A percentile compares a stretch with the other conserved stretches of the same genome.
Conservation (phyloP, 805 yeast genomes). For the Yarrowia sp. region DNA sequence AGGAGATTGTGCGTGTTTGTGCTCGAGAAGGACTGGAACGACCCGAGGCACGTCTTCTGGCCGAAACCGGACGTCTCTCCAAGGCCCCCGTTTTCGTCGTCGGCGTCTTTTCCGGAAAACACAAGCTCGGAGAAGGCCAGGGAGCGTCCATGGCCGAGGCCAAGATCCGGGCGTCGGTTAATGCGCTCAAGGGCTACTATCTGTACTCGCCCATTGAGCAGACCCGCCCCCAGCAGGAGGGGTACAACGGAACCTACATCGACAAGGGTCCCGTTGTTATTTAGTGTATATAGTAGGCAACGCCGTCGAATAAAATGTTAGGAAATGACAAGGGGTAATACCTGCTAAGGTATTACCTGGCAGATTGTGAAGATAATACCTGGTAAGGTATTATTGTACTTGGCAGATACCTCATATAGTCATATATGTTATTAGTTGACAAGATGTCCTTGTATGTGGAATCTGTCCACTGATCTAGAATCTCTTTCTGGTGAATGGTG, state of each 20-base stretch:
- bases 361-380: no score
- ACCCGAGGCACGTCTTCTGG: slow-evolving; percentile 77
- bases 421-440: no score
- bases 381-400: no score
- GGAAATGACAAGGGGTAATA: no score
- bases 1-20: slow-evolving; percentile 75
- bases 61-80: slow-evolving; percentile 90
- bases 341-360: no score
- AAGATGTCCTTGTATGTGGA: no score
- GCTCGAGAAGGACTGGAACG: slow-evolving; percentile 67
- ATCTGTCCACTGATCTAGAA: no score
- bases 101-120: slow-evolving; percentile 82
- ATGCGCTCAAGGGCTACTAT: slow-evolving; percentile 88
- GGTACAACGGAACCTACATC: slow-evolving; percentile 31
- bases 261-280: slow-evolving; percentile 38
- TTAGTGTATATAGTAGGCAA: slow-evolving; percentile 28
- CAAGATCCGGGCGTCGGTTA: slow-evolving; percentile 84
- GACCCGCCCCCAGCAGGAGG: slow-evolving; percentile 58
- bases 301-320: background rate
- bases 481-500: no score
- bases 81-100: slow-evolving; percentile 82
- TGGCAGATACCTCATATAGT: no score
- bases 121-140: slow-evolving; percentile 88
- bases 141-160: slow-evolving; percentile 90
- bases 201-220: slow-evolving; percentile 75